Conservation (phyloP, 2,329 filamentous ascomycete genomes). For the Paracoccidioides brasiliensis region DNA sequence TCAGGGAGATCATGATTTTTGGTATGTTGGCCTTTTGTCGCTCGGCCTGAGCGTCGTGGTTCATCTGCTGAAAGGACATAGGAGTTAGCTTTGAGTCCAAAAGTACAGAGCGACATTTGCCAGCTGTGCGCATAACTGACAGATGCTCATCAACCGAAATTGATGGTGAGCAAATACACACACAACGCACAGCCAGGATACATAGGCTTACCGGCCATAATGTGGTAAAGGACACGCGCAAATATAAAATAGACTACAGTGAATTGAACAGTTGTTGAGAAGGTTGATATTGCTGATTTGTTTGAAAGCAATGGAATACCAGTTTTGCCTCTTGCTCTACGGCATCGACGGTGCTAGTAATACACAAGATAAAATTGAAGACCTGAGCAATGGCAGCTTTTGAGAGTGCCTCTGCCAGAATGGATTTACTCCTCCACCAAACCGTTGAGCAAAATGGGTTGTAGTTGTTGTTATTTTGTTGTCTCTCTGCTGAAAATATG, state of each 20-base stretch:
- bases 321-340: constrained; percentile 23
- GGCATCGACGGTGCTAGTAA: constrained; percentile 26
- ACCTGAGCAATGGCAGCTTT: constrained; percentile 17
- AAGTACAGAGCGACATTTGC: constrained; percentile 8
- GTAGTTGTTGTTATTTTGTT: neutral
- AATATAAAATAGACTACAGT: constrained; percentile 27
- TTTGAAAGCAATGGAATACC: neutral
- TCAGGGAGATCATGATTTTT: constrained; percentile 74
- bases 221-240: constrained; percentile 17
- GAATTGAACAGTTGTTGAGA: constrained; percentile 9
- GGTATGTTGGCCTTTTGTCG: constrained; percentile 90
- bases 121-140: constrained; percentile 4
- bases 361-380: constrained; percentile 25
- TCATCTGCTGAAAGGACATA: constrained; percentile 47
- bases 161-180: neutral
- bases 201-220: constrained; percentile 50
- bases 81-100: neutral
- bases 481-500: too few species aligned
- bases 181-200: constrained; percentile 15
- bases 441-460: neutral
- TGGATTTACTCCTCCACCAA: constrained; percentile 20
- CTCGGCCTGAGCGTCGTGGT: constrained; percentile 83
- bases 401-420: constrained; percentile 15
- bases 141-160: neutral
- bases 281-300: constrained; percentile 8